Evolutionary conservation across 129 eudicot species (phyloP), one percentile per base, ranked within the genome.

Genomic region (Flaveria trinervia): DNA sequence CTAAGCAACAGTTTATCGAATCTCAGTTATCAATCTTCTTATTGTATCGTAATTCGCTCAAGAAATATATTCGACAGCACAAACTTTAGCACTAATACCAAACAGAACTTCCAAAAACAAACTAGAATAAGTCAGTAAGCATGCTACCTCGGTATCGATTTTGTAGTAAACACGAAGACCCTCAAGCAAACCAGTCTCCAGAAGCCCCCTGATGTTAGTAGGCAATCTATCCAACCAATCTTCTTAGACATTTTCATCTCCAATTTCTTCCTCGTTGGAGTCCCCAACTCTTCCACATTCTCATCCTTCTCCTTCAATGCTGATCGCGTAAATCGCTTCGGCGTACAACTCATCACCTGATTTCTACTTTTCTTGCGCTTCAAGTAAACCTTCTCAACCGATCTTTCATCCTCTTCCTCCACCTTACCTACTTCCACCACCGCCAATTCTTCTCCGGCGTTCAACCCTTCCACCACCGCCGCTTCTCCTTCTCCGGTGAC

Each of bases 141-240:
- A 59, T 4, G 15, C 18, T 83, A 86, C 89, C 96, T 88, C 83
- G 41, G 74, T 84, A 41, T 86, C 96, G 6, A 84, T 64, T 59
- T 89, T 81, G 78, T 95, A 95, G 85, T 75, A 82, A 86, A 95
- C 99, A 3, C 87, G 92, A 75, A 84, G 85, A 14, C 96, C 94
- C 74, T 95, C 99, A 3, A 95, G 91, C 84, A 91, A 68, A 12
- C 99, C 96, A 4, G 99, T 91, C 84, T 86, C 96, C 2, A 95
- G 81, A 73, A 95, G 99, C 84, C 86, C 95, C 77, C 81, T 83
- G 57, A 82, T 86, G 11, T 85, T 95, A 0, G 85, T 84, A 9
- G 93, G 93, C 73, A 77, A 77, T 60, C 74, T 88, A 22, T 65
- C 83, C 59, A 87, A 18, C 39, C 85, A 57, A 89, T 83, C 77